A percentile compares a stretch with the other conserved stretches of the same genome.
Evolutionary conservation across 2,329 filamentous ascomycete species (phyloP).

Genomic region (Colletotrichum sp.): DNA sequence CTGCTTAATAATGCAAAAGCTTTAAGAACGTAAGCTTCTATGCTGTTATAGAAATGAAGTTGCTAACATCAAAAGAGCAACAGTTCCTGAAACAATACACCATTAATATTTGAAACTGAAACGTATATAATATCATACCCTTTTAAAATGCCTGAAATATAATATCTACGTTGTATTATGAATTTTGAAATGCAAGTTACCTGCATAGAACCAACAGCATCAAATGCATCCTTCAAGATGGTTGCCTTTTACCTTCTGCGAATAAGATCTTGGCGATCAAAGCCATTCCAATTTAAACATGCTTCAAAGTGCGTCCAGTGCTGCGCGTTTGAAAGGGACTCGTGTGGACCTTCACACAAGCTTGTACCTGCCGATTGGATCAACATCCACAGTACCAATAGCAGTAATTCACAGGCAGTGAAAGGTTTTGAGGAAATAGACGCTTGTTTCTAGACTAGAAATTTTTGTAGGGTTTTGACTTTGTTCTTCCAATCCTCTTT

Average conservation of each 20-base stretch:
- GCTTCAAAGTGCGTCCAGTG: too few relatives aligned
- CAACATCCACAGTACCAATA: accelerated
- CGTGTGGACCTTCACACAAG: background rate
- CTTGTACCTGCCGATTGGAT: background rate
- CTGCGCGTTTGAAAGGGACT: background rate
- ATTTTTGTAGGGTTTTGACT: accelerated
- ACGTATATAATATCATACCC: too few relatives aligned
- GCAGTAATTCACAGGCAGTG: background rate
- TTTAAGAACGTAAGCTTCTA: too few relatives aligned
- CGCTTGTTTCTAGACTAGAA: too few relatives aligned
- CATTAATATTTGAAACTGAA: too few relatives aligned
- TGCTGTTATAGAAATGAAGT: too few relatives aligned
- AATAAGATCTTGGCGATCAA: background rate
- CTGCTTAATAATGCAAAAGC: too few relatives aligned
- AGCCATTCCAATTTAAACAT: background rate
- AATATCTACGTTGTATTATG: too few relatives aligned
- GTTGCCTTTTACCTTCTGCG: background rate
- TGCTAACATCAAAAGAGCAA: too few relatives aligned
- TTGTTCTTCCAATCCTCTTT: accelerated
- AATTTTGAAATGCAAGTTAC: background rate
- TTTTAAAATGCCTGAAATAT: too few relatives aligned
- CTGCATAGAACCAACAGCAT: background rate
- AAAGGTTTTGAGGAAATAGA: too few relatives aligned
- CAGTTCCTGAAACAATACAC: too few relatives aligned
- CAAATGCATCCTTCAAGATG: background rate